Evolutionary conservation across 192 early-diverging fungal genomes (phyloP), one percentile per base, ranked within the genome.

Genomic region (Coemansia sp.): DNA sequence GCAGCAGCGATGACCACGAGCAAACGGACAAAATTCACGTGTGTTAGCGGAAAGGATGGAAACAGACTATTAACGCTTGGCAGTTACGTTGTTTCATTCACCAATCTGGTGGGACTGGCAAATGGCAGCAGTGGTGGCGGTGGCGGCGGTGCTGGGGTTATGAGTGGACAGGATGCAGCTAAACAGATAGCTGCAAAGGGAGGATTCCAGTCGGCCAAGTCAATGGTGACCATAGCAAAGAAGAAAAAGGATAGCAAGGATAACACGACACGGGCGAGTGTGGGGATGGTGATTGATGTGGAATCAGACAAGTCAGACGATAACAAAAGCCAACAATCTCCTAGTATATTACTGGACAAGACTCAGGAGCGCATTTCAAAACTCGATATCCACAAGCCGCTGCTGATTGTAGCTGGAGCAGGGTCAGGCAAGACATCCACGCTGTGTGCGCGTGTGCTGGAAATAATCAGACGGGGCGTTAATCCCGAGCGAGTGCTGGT

Each of bases 391-490:
- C 39, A 77, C 39, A 40, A 44, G 26, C 81, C 81, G 21, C 56
- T 83, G 58, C 53, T 83, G 54, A 78, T 83, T 11, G 76, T 83
- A 0, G 81, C 81, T 2, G 81, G 81, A 0, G 81, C 81, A 0
- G 81, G 81, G 43, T 78, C 81, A 44, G 81, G 81, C 19, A 83
- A 83, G 39, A 83, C 81, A 11, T 59, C 75, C 1, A 83, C 81
- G 43, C 61, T 83, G 54, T 83, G 81, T 43, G 75, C 75, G 19
- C 75, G 81, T 1, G 81, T 83, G 3, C 42, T 78, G 6, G 75
- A 83, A 67, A 77, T 83, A 47, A 64, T 83, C 6, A 57, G 40
- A 18, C 75, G 54, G n/a, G 81, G 81, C 1, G 70, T 83, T 4
- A 18, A 54, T 6, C 65, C 75, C 1, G 11, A 39, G 16, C 16